phyloP scores from a whole-genome alignment of 176 grass and related monocot species.

The Avena sativa region DNA sequence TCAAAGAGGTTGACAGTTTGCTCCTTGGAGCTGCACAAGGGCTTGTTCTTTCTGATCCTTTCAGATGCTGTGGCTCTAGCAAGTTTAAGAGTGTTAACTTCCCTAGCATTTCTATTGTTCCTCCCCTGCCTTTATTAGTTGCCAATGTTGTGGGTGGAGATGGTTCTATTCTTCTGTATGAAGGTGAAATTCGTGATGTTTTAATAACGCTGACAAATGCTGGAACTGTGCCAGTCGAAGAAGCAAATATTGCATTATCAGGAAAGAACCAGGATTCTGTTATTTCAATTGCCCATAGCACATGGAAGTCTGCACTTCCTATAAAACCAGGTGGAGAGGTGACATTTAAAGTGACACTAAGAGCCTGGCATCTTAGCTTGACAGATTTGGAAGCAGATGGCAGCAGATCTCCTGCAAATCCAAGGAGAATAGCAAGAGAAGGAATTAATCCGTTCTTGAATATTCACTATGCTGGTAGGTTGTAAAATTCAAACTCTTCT shows the following conservation, averaged over 20 bases:
- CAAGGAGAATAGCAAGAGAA: conserved; percentile 82
- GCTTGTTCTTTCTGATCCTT: conserved; percentile 99
- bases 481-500: conserved; percentile 37
- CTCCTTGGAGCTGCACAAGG: conserved; percentile 95
- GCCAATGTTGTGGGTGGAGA: conserved; percentile 88
- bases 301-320: conserved; percentile 80
- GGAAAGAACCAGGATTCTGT: conserved; percentile 99
- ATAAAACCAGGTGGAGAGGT: conserved; percentile 96
- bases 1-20: conserved; percentile 94
- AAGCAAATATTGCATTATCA: conserved; percentile 91
- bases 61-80: conserved; percentile 94
- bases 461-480: conserved; percentile 95
- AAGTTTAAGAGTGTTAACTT: conserved; percentile 84
- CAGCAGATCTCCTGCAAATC: conserved; percentile 61
- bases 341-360: conserved; percentile 85
- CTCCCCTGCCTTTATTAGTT: conserved; percentile 85
- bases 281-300: conserved; percentile 78
- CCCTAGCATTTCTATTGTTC: conserved; percentile 77
- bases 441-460: conserved; percentile 86
- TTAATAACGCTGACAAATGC: conserved; percentile 90
- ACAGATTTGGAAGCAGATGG: conserved; percentile 83
- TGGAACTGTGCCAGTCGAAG: conserved; percentile 85
- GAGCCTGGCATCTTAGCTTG: conserved; percentile 89
- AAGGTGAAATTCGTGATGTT: conserved; percentile 99
- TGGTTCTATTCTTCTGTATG: conserved; percentile 94